These are phyloP conservation scores for Carex scoparia DNA, from an alignment of 176 grass and related monocot species.

Conservation along the genomic window DNA sequence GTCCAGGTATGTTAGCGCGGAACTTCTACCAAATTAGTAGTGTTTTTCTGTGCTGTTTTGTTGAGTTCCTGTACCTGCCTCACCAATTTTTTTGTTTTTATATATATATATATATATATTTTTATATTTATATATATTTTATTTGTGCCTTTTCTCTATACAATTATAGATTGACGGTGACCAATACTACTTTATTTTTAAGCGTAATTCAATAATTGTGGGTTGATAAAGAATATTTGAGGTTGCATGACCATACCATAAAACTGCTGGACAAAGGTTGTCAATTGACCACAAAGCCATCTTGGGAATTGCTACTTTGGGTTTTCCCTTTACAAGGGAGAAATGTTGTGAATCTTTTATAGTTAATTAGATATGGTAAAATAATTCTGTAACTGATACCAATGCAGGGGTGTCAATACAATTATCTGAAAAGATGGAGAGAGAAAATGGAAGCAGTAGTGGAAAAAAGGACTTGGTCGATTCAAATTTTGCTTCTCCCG, in stretches of 20 bases:
- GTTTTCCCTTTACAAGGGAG: neutral
- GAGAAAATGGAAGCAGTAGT: constrained; percentile 11
- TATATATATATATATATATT: neutral
- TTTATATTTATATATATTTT: too few relatives aligned
- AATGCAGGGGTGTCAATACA: constrained; percentile 35
- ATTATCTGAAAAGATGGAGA: constrained; percentile 27
- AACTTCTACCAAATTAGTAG: neutral
- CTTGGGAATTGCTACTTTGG: neutral
- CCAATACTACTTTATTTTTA: neutral
- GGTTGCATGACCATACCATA: neutral
- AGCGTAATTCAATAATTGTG: neutral
- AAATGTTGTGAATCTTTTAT: neutral
- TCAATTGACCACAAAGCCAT: neutral
- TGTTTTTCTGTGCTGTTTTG: neutral
- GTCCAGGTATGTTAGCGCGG: neutral
- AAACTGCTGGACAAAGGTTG: neutral
- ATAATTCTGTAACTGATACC: neutral
- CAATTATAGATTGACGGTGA: neutral
- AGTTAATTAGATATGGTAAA: neutral
- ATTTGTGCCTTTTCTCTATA: neutral
- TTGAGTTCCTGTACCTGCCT: neutral
- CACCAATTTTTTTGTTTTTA: neutral
- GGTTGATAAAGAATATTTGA: neutral
- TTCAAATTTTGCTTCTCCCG: constrained; percentile 57
- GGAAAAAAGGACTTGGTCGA: constrained; percentile 8